Percentiles rank a stretch among this genome's conserved stretches.
Conservation (phyloP, 2,329 filamentous ascomycete species). For the Didymellaceae sp. region DNA sequence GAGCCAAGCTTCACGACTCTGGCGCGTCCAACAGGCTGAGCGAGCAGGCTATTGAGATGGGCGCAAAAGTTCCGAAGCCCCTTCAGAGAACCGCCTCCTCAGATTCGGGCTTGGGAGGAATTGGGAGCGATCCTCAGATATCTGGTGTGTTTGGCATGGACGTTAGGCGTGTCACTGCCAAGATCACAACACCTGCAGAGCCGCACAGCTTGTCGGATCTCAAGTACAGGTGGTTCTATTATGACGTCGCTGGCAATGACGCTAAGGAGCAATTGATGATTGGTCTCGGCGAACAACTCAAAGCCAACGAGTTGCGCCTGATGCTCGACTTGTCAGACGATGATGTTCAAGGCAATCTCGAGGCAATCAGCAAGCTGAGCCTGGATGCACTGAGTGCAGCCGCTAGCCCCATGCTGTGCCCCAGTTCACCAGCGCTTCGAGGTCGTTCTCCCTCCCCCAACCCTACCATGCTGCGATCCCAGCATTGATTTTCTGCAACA, state of each 20-base stretch:
- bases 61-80: slow-evolving; percentile 41
- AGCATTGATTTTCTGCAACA: background rate
- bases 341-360: slow-evolving; percentile 44
- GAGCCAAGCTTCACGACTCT: slow-evolving; percentile 45
- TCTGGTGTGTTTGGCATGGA: slow-evolving; percentile 50
- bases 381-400: slow-evolving; percentile 46
- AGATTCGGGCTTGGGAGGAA: slow-evolving; percentile 36
- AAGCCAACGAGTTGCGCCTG: slow-evolving; percentile 45
- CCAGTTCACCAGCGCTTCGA: slow-evolving; percentile 44
- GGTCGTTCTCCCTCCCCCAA: slow-evolving; percentile 45
- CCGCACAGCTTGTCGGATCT: slow-evolving; percentile 43
- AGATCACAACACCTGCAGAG: slow-evolving; percentile 42
- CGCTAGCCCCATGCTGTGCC: slow-evolving; percentile 45
- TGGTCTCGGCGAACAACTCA: slow-evolving; percentile 41
- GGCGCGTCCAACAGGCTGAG: slow-evolving; percentile 44
- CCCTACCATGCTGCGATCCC: slow-evolving; percentile 31
- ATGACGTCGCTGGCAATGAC: slow-evolving; percentile 34
- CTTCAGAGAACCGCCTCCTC: slow-evolving; percentile 27
- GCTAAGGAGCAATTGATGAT: slow-evolving; percentile 46
- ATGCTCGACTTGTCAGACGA: slow-evolving; percentile 48
- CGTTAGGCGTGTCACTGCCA: slow-evolving; percentile 37
- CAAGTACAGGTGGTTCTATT: slow-evolving; percentile 46
- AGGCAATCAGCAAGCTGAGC: slow-evolving; percentile 47
- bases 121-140: slow-evolving; percentile 39
- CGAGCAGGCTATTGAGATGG: slow-evolving; percentile 42